Conservation (phyloP, 805 yeast genomes). For the Candida cerambycidarum region DNA sequence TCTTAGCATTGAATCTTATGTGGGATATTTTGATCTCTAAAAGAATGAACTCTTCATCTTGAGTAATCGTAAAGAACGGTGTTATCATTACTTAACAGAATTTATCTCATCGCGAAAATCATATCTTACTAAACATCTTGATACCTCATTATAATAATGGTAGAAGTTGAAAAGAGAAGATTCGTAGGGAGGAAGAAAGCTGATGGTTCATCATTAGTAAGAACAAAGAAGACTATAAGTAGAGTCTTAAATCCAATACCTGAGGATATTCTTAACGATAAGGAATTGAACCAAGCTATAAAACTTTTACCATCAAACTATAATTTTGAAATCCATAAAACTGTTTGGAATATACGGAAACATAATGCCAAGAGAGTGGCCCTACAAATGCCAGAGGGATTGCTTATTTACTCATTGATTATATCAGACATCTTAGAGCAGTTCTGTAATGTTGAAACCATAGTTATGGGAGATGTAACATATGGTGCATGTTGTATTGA, state of each 20-base stretch:
- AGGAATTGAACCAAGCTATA: slow-evolving; percentile 81
- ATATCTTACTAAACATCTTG: background rate
- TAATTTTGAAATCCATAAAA: slow-evolving; percentile 93
- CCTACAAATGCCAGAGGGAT: slow-evolving; percentile 96
- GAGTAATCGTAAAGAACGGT: slow-evolving; percentile 74
- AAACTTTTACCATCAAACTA: slow-evolving; percentile 83
- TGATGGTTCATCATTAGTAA: slow-evolving; percentile 17
- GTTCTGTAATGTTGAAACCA: slow-evolving; percentile 80
- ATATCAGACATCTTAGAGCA: slow-evolving; percentile 92
- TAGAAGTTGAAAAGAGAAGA: slow-evolving; percentile 37
- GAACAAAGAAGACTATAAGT: slow-evolving; percentile 39
- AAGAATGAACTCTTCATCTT: slow-evolving; percentile 69
- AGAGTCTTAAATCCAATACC: slow-evolving; percentile 86
- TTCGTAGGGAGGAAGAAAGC: slow-evolving; percentile 56
- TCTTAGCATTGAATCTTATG: slow-evolving; percentile 67
- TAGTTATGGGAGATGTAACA: slow-evolving; percentile 98
- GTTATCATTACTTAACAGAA: slow-evolving; percentile 28
- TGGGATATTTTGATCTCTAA: slow-evolving; percentile 69
- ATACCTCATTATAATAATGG: too few relatives aligned
- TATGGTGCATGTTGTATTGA: slow-evolving; percentile 99
- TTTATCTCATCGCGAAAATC: background rate
- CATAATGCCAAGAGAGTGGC: slow-evolving; percentile 80
- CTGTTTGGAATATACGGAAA: slow-evolving; percentile 88
- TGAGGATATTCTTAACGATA: slow-evolving; percentile 73
- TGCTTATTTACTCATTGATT: slow-evolving; percentile 81